Conservation (phyloP, 768 basidiomycete species). For the Xerocomellus chrysenteron region DNA sequence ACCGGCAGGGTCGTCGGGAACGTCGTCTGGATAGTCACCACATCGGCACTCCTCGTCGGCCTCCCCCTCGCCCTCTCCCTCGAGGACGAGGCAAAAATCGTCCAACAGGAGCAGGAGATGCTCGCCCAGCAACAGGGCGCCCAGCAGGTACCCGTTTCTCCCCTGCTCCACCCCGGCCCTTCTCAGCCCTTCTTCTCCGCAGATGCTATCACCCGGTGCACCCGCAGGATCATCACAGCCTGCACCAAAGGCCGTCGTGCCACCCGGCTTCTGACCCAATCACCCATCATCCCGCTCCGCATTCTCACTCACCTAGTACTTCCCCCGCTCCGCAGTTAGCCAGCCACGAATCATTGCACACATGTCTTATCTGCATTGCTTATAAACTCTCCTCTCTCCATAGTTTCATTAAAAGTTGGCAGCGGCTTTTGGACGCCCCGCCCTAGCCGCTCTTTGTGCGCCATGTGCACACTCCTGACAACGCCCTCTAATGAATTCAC, state of each 20-base stretch:
- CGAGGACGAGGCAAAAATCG: conserved; percentile 95
- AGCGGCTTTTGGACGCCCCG: conserved; percentile 30
- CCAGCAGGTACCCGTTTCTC: conserved; percentile 64
- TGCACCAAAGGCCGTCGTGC: conserved; percentile 60
- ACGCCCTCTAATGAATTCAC: conserved; percentile 27
- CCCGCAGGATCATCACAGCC: conserved; percentile 40
- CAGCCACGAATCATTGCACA: conserved; percentile 8
- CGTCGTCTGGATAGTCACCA: conserved; percentile 92
- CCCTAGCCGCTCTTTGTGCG: conserved; percentile 9
- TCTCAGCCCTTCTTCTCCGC: conserved; percentile 10
- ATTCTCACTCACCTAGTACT: conserved; percentile 14
- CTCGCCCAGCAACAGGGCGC: conserved; percentile 90
- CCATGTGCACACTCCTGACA: conserved; percentile 32
- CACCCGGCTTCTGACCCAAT: conserved; percentile 73
- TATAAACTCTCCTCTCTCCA: conserved; percentile 25
- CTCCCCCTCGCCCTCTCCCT: conserved; percentile 89
- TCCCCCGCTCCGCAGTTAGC: conserved; percentile 15
- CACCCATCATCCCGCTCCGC: conserved; percentile 1
- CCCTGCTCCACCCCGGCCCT: not conserved
- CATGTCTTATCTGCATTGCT: conserved; percentile 29
- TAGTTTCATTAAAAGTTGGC: conserved; percentile 16
- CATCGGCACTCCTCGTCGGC: conserved; percentile 89
- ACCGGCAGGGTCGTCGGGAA: conserved; percentile 77
- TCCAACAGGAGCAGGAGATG: conserved; percentile 93
- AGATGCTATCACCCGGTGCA: conserved; percentile 73